Percentiles rank a stretch among this genome's conserved stretches.
phyloP scores from a whole-genome alignment of 148 eudicot genomes.

The Oxyria digyna region DNA sequence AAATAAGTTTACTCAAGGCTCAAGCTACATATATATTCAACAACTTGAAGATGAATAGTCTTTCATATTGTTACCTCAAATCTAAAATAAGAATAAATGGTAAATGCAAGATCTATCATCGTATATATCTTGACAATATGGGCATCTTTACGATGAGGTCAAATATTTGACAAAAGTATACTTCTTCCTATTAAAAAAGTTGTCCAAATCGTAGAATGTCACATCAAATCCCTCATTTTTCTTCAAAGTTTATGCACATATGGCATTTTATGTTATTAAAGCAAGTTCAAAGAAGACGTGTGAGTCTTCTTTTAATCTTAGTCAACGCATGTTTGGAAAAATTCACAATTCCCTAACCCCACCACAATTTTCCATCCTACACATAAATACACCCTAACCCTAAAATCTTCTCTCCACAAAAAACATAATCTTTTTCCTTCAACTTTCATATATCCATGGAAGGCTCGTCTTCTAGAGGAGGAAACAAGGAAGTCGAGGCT shows the following conservation, averaged over 20 bases:
- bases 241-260: not conserved
- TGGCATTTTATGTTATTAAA: not conserved
- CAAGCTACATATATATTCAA: too few relatives aligned
- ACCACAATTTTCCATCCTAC: not conserved
- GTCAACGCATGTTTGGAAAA: conserved; percentile 8
- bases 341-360: not conserved
- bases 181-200: not conserved
- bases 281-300: not conserved
- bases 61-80: too few relatives aligned
- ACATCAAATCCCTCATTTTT: not conserved
- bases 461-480: conserved; percentile 5
- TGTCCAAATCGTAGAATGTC: not conserved
- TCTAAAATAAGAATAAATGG: too few relatives aligned
- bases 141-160: not conserved
- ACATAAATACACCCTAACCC: conserved; percentile 4
- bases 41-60: too few relatives aligned
- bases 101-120: too few relatives aligned
- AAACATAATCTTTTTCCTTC: not conserved
- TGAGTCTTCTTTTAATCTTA: not conserved
- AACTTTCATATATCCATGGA: not conserved
- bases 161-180: not conserved
- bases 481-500: not conserved
- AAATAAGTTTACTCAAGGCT: too few relatives aligned
- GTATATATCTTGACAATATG: not conserved
- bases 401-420: not conserved